A percentile compares a stretch with the other conserved stretches of the same genome.
Evolutionary conservation across 495 filamentous ascomycete species (phyloP).

Genomic region (Sabuloglossum arenarium): DNA sequence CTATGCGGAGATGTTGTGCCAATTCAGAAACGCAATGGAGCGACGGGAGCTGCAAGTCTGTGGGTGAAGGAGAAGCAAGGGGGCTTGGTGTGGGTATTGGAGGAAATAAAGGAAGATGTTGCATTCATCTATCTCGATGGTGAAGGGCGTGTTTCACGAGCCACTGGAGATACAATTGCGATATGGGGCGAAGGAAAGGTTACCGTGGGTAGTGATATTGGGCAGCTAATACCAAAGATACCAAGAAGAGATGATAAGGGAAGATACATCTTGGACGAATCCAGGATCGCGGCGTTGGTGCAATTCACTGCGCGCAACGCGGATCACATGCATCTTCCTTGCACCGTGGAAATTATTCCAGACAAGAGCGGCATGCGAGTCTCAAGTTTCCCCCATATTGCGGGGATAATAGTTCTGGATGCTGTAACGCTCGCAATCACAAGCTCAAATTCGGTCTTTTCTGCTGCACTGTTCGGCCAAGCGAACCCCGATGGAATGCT

Average conservation of each 20-base stretch:
- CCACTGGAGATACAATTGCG: slow-evolving; percentile 44
- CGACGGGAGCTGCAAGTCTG: slow-evolving; percentile 74
- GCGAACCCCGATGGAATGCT: slow-evolving; percentile 57
- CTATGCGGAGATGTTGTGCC: slow-evolving; percentile 94
- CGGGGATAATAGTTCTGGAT: slow-evolving; percentile 80
- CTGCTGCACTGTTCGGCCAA: slow-evolving; percentile 74
- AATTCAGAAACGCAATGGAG: slow-evolving; percentile 84
- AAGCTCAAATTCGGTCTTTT: slow-evolving; percentile 89
- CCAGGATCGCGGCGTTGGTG: slow-evolving; percentile 42
- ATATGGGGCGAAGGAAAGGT: slow-evolving; percentile 63
- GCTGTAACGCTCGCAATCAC: slow-evolving; percentile 56
- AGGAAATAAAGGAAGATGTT: slow-evolving; percentile 92
- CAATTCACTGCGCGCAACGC: slow-evolving; percentile 64
- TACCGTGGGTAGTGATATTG: slow-evolving; percentile 44
- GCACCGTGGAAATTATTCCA: slow-evolving; percentile 45
- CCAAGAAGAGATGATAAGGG: slow-evolving; percentile 49
- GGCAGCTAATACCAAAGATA: slow-evolving; percentile 56
- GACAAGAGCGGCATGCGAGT: slow-evolving; percentile 49
- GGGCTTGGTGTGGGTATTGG: slow-evolving; percentile 88
- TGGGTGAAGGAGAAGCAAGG: slow-evolving; percentile 97
- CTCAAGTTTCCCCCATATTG: slow-evolving; percentile 90
- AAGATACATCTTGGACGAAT: slow-evolving; percentile 48
- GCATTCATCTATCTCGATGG: slow-evolving; percentile 52
- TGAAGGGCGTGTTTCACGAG: slow-evolving; percentile 43
- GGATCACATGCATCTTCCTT: slow-evolving; percentile 56